Percentiles rank a stretch among this genome's conserved stretches.
These are phyloP conservation scores for Coniophora puteana DNA, from an alignment of 1,284 basidiomycete species.

Conservation along the genomic window DNA sequence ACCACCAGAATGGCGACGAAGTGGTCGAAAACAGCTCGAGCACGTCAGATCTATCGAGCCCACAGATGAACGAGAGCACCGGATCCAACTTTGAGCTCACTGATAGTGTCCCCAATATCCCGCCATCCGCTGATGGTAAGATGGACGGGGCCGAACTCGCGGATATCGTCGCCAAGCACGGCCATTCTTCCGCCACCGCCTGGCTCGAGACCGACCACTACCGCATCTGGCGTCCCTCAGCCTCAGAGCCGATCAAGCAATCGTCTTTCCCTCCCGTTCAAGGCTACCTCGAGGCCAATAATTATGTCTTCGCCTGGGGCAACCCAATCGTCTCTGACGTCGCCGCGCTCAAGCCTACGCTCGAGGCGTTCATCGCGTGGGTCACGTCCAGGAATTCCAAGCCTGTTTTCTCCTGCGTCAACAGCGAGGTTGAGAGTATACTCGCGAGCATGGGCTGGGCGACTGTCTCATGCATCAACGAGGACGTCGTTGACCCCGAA, in stretches of 20 bases:
- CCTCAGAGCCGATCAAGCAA: slow-evolving; percentile 23
- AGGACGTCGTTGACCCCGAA: slow-evolving; percentile 38
- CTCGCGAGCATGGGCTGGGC: slow-evolving; percentile 34
- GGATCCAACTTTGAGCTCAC: not conserved
- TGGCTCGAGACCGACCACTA: slow-evolving; percentile 46
- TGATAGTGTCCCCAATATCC: not conserved
- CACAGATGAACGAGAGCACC: not conserved
- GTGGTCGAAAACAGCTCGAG: not conserved
- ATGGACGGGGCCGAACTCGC: slow-evolving; percentile 23
- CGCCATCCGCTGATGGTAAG: slow-evolving; percentile 2
- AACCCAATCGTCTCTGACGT: slow-evolving; percentile 39
- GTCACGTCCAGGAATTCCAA: slow-evolving; percentile 27
- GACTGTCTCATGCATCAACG: slow-evolving; percentile 40
- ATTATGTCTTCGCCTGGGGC: slow-evolving; percentile 44
- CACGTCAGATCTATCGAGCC: not conserved
- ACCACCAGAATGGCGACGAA: not conserved
- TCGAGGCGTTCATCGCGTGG: slow-evolving; percentile 34
- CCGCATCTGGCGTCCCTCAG: slow-evolving; percentile 37
- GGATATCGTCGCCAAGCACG: slow-evolving; percentile 35
- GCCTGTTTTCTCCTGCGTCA: slow-evolving; percentile 41
- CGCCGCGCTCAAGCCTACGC: slow-evolving; percentile 30
- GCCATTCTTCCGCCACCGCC: slow-evolving; percentile 39
- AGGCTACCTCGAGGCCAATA: slow-evolving; percentile 27
- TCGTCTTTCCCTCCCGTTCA: slow-evolving; percentile 42
- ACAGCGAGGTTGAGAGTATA: slow-evolving; percentile 33